Evolutionary conservation across 305 asterid species (phyloP).

Genomic region (Caryopteris hybrid): DNA sequence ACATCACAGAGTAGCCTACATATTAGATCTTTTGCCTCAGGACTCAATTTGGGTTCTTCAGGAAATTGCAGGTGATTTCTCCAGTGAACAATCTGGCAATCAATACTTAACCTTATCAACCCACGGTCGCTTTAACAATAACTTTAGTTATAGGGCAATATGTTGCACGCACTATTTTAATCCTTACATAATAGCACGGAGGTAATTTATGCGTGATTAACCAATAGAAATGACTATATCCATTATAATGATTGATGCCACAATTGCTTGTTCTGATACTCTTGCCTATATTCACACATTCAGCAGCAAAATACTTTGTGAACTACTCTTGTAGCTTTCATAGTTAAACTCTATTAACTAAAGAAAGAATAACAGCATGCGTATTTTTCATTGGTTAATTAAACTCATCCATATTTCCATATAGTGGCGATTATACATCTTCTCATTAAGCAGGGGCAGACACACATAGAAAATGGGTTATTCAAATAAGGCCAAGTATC

Average conservation of each 20-base stretch:
- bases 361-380: not conserved
- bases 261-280: conserved; percentile 7
- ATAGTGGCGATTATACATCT: not conserved
- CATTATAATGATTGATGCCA: not conserved
- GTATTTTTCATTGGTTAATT: not conserved
- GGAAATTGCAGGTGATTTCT: conserved; percentile 85
- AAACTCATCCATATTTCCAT: not conserved
- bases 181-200: not conserved
- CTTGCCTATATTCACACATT: not conserved
- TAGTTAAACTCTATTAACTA: not conserved
- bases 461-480: not conserved
- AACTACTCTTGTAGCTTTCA: not conserved
- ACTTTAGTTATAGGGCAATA: not conserved
- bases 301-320: not conserved
- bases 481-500: not conserved
- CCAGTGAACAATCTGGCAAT: conserved; percentile 88
- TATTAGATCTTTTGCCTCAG: conserved; percentile 83
- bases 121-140: conserved; percentile 8
- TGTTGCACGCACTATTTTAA: conserved; percentile 1
- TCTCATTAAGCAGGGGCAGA: not conserved
- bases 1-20: conserved; percentile 82
- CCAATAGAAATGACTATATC: not conserved
- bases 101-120: conserved; percentile 20
- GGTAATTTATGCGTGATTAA: not conserved
- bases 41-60: conserved; percentile 58